Conservation (phyloP, 2,329 filamentous ascomycete species). For the Colletotrichum agaves region DNA sequence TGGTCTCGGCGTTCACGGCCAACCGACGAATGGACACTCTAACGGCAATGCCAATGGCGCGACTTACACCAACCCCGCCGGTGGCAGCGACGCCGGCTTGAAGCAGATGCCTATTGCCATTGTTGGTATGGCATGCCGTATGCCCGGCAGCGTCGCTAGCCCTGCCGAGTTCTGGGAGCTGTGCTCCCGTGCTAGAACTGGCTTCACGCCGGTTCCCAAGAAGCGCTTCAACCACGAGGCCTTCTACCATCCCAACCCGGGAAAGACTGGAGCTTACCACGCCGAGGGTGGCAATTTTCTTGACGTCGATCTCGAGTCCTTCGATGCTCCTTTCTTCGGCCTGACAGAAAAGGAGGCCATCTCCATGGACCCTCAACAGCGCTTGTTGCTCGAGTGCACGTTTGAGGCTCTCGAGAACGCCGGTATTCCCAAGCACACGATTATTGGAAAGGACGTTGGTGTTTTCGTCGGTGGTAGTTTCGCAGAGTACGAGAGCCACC, state of each 20-base stretch:
- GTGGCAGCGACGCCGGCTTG: slow-evolving; percentile 36
- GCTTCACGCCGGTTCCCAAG: slow-evolving; percentile 55
- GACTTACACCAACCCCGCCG: slow-evolving; percentile 27
- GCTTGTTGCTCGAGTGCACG: slow-evolving; percentile 62
- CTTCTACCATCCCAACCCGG: slow-evolving; percentile 56
- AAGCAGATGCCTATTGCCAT: slow-evolving; percentile 57
- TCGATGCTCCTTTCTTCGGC: slow-evolving; percentile 64
- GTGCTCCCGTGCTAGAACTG: slow-evolving; percentile 52
- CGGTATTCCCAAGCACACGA: slow-evolving; percentile 58
- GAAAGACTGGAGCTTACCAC: slow-evolving; percentile 49
- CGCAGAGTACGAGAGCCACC: slow-evolving; percentile 59
- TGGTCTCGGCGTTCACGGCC: slow-evolving; percentile 31
- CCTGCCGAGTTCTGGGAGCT: slow-evolving; percentile 59
- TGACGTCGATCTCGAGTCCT: slow-evolving; percentile 56
- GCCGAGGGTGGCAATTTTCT: slow-evolving; percentile 54
- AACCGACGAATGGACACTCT: slow-evolving; percentile 32
- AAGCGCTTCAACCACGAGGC: slow-evolving; percentile 58
- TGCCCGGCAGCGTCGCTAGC: slow-evolving; percentile 55
- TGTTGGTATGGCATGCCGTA: slow-evolving; percentile 59
- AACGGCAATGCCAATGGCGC: slow-evolving; percentile 34
- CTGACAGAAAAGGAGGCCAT: slow-evolving; percentile 61
- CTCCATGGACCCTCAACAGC: slow-evolving; percentile 66
- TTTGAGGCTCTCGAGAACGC: slow-evolving; percentile 66
- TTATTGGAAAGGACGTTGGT: slow-evolving; percentile 59
- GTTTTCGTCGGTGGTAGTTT: slow-evolving; percentile 61